phyloP scores from a whole-genome alignment of 2,329 filamentous ascomycete species.

The Rugonectria rugulosa region DNA sequence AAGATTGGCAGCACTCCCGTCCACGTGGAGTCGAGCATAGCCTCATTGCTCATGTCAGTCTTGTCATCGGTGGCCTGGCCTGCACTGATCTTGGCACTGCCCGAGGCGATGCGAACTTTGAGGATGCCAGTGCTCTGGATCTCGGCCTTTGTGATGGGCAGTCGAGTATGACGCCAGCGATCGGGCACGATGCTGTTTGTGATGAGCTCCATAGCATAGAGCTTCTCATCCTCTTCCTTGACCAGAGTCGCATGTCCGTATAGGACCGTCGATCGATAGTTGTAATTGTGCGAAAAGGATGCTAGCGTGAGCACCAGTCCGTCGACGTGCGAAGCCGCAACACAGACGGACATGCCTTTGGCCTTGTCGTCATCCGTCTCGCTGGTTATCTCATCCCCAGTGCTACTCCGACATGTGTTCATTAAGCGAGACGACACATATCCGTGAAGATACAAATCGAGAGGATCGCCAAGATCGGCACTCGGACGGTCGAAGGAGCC shows the following conservation, averaged over 20 bases:
- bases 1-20: constrained; percentile 70
- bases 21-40: constrained; percentile 56
- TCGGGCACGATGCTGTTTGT: constrained; percentile 75
- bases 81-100: constrained; percentile 77
- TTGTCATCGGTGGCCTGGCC: constrained; percentile 67
- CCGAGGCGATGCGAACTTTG: constrained; percentile 71
- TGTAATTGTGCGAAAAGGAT: constrained; percentile 82
- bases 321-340: constrained; percentile 78
- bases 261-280: constrained; percentile 82
- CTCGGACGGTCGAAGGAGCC: constrained; percentile 73
- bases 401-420: constrained; percentile 58
- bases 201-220: constrained; percentile 81
- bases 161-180: constrained; percentile 73
- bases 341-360: constrained; percentile 72
- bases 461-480: constrained; percentile 67
- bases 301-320: constrained; percentile 82
- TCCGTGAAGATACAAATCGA: constrained; percentile 84
- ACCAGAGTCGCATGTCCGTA: constrained; percentile 78
- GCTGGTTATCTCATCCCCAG: not conserved
- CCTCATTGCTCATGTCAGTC: constrained; percentile 54
- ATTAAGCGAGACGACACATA: constrained; percentile 83
- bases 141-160: constrained; percentile 76
- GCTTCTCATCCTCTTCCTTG: constrained; percentile 71
- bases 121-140: constrained; percentile 79
- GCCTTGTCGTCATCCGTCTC: not conserved